Conservation (phyloP, 2,329 filamentous ascomycete genomes). For the Xylaria sp. region DNA sequence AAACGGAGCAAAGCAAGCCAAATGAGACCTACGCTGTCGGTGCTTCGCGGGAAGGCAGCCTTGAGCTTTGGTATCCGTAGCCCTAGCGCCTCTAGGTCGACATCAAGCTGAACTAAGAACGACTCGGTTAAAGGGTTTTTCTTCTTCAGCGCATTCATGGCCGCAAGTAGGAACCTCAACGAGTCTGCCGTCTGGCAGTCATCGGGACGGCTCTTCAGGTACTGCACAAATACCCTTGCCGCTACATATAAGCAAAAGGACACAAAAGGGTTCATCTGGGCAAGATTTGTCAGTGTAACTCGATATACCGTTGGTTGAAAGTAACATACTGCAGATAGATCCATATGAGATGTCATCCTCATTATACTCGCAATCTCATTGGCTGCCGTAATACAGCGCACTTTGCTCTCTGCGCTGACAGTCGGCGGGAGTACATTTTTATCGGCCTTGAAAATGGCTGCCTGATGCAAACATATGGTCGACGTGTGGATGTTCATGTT, state of each 20-base stretch:
- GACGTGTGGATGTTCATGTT: conserved; percentile 99
- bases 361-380: conserved; percentile 95
- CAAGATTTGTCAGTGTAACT: conserved; percentile 14
- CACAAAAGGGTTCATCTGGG: conserved; percentile 92
- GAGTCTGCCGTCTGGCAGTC: conserved; percentile 83
- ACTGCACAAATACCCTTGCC: conserved; percentile 93
- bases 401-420: conserved; percentile 88
- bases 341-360: conserved; percentile 92
- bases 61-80: conserved; percentile 69
- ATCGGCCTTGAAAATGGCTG: conserved; percentile 96
- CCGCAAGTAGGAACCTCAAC: conserved; percentile 87
- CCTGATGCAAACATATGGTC: conserved; percentile 97
- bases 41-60: conserved; percentile 64
- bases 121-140: conserved; percentile 94
- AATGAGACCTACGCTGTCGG: conserved; percentile 60
- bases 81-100: conserved; percentile 83
- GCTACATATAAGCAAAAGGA: conserved; percentile 97
- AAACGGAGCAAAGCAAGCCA: neutral
- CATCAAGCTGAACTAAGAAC: conserved; percentile 91
- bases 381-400: conserved; percentile 91
- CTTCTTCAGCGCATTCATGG: conserved; percentile 88
- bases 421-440: conserved; percentile 82
- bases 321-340: conserved; percentile 79
- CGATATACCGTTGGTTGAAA: neutral
- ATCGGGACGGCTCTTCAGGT: conserved; percentile 91